Evolutionary conservation across 192 early-diverging fungal species (phyloP).

Genomic region (Linnemannia zychae): DNA sequence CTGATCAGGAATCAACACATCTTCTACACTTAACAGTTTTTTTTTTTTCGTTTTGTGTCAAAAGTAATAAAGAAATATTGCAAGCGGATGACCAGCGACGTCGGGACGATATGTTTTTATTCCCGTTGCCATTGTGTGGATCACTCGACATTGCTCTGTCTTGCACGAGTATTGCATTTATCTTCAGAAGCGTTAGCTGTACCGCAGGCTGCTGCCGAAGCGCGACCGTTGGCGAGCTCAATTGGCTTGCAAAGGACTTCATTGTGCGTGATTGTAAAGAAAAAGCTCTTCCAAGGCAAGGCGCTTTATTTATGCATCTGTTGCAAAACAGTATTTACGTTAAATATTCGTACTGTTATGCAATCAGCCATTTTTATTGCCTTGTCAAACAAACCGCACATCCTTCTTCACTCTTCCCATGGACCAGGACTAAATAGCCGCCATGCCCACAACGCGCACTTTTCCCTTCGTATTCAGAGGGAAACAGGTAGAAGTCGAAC

Average conservation of each 20-base stretch:
- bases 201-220: constrained; percentile 57
- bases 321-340: not conserved
- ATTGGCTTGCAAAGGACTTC: constrained; percentile 48
- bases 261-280: constrained; percentile 31
- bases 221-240: constrained; percentile 53
- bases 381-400: not conserved
- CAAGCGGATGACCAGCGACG: constrained; percentile 20
- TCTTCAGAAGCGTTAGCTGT: constrained; percentile 36
- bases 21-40: not conserved
- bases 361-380: too few species aligned
- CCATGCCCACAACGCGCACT: not conserved
- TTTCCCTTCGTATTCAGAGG: constrained; percentile 23
- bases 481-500: constrained; percentile 21
- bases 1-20: not conserved
- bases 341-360: not conserved
- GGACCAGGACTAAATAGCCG: not conserved
- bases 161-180: constrained; percentile 59
- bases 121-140: not conserved
- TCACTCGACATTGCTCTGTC: not conserved
- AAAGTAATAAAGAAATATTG: constrained; percentile 1
- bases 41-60: not conserved
- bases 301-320: not conserved
- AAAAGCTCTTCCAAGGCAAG: not conserved
- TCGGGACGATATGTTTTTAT: constrained; percentile 6
- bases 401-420: not conserved